phyloP scores from a whole-genome alignment of 768 basidiomycete genomes.

The Boletus coccyginus region DNA sequence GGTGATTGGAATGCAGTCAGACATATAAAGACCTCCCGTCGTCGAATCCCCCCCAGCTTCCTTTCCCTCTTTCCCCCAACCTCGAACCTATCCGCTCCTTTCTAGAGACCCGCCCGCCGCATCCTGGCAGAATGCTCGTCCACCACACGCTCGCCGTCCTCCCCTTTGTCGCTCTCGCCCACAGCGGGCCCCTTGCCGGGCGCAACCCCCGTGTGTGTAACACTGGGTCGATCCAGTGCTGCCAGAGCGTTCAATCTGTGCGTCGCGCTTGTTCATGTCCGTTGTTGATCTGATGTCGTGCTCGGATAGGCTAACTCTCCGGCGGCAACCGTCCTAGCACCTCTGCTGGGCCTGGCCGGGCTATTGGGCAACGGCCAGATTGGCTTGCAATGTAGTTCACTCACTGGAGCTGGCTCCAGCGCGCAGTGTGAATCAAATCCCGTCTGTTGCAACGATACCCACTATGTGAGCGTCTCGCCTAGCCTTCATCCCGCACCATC shows the following conservation, averaged over 20 bases:
- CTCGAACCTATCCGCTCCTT: constrained; percentile 25
- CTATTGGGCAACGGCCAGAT: constrained; percentile 1
- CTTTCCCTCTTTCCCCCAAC: constrained; percentile 3
- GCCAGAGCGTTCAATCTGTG: constrained; percentile 20
- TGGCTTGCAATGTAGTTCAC: constrained; percentile 19
- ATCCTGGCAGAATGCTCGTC: constrained; percentile 14
- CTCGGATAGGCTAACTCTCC: constrained; percentile 10
- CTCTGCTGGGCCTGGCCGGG: constrained; percentile 4
- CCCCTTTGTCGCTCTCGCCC: constrained; percentile 17
- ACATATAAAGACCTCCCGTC: constrained; percentile 19
- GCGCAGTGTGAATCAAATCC: constrained; percentile 14
- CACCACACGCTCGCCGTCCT: constrained; percentile 11
- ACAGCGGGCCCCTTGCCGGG: constrained; percentile 18
- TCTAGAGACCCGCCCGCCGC: constrained; percentile 6
- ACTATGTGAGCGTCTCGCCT: constrained; percentile 9
- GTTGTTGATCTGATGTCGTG: constrained; percentile 4
- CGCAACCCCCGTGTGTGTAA: constrained; percentile 25
- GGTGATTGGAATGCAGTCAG: constrained; percentile 10
- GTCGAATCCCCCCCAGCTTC: constrained; percentile 5
- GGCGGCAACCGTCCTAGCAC: neutral
- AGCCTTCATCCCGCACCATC: neutral
- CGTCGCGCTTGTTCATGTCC: neutral
- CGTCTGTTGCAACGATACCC: constrained; percentile 23
- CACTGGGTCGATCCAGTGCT: constrained; percentile 20
- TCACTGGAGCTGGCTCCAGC: constrained; percentile 27